A percentile compares a stretch with the other conserved stretches of the same genome.
Evolutionary conservation across 495 filamentous ascomycete genomes (phyloP).

Genomic region (Aspergillus bertholletiae): DNA sequence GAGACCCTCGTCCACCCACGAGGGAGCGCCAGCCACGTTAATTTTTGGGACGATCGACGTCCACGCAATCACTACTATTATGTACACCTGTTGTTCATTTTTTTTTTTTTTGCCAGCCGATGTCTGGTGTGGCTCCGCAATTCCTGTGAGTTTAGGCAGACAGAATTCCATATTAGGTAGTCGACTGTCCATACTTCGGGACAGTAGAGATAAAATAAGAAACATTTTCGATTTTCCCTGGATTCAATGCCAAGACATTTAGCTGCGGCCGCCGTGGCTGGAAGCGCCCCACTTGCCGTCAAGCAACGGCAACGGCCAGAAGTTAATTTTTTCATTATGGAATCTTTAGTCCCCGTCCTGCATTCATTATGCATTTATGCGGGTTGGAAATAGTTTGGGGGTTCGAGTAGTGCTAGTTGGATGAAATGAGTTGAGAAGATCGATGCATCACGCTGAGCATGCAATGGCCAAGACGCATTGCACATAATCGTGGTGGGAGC

Average conservation of each 20-base stretch:
- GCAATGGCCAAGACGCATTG: not conserved
- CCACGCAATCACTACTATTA: constrained; percentile 5
- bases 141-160: not conserved
- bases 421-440: too few species aligned
- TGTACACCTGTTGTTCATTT: too few species aligned
- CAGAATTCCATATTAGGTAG: not conserved
- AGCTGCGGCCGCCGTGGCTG: not conserved
- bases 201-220: not conserved
- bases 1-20: constrained; percentile 10
- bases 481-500: not conserved
- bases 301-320: too few species aligned
- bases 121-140: not conserved
- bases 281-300: not conserved
- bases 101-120: too few species aligned
- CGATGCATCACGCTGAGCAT: not conserved
- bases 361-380: not conserved
- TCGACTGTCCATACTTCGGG: not conserved
- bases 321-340: too few species aligned
- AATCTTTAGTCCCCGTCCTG: too few species aligned
- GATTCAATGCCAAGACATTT: not conserved
- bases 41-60: constrained; percentile 4
- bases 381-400: too few species aligned
- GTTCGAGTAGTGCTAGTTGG: too few species aligned
- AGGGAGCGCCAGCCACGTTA: constrained; percentile 19
- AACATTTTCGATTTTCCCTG: too few species aligned